Evolutionary conservation across 2,329 filamentous ascomycete species (phyloP), one percentile per base, ranked within the genome.

Genomic region (Pseudogymnoascus sp.): DNA sequence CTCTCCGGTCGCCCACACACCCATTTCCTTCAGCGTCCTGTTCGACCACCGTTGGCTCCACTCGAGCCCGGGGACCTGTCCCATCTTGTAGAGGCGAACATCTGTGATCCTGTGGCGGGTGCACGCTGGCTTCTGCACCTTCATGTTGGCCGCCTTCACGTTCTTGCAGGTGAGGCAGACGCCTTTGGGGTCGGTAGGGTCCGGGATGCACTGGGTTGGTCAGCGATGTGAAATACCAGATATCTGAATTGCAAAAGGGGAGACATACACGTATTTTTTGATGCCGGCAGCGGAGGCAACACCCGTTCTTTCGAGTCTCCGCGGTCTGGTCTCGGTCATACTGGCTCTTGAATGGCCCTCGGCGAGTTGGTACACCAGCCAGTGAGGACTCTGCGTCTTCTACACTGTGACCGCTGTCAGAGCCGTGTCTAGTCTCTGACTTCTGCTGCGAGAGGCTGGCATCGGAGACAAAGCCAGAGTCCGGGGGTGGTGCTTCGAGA

Each of bases 41-140:
- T 82, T 79, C 60, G 77, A 78, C 84, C 83, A 86, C 42, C 84
- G 77, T 21, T 76, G 76, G 1, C 82, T 85, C 83, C 83, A 86
- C 67, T 85, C 82, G 64, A 78, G 78, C 0, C 82, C 82, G 59
- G 82, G 79, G 23, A 85, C 82, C 66, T 83, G 81, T 5, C 81
- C 82, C 0, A 82, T 79, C 69, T 85, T 85, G 71, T 82, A 84
- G 7, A 86, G 75, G 60, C 77, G 78, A 59, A 85, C 76, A 62
- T 85, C 83, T 8, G 79, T 82, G 65, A 86, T 81, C 69, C 85
- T 86, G 71, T 82, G 82, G n/a, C 84, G 78, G 61, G 85, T 74
- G 67, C 84, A 86, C 7, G 82, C 82, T 44, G 84, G 77, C 5
- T 81, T 78, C 67, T 79, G 80, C 1, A 82, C 75, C 65, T 79